phyloP scores from a whole-genome alignment of 768 basidiomycete species.

The Leccinum disarticulatum region DNA sequence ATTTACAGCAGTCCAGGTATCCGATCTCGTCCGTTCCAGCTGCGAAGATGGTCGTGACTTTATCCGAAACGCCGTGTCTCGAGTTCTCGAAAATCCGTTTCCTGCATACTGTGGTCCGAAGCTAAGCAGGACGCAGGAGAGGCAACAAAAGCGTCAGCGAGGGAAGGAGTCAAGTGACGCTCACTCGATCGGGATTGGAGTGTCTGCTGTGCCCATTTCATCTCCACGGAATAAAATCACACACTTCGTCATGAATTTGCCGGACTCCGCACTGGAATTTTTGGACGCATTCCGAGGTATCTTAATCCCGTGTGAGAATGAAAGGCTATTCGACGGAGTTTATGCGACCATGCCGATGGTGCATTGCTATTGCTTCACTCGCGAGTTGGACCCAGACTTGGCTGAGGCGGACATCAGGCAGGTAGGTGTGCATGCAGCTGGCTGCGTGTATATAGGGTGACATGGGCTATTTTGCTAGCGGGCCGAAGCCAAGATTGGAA shows the following conservation, averaged over 20 bases:
- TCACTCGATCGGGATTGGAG: conserved; percentile 3
- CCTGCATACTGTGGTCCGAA: conserved; percentile 51
- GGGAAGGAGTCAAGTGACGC: conserved; percentile 14
- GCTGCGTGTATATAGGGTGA: conserved; percentile 9
- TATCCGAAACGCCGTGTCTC: conserved; percentile 58
- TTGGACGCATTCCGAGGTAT: conserved; percentile 85
- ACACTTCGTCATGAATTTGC: conserved; percentile 98
- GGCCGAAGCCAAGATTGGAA: conserved; percentile 65
- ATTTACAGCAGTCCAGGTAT: conserved; percentile 45
- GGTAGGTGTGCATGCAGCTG: conserved; percentile 47
- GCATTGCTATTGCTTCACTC: conserved; percentile 96
- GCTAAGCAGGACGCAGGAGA: conserved; percentile 32
- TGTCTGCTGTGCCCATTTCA: conserved; percentile 9
- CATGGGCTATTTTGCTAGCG: conserved; percentile 47
- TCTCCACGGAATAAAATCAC: conserved; percentile 56
- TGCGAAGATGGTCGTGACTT: conserved; percentile 89
- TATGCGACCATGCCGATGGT: conserved; percentile 74
- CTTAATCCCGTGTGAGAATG: conserved; percentile 40
- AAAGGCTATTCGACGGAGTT: conserved; percentile 47
- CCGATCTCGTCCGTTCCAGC: conserved; percentile 62
- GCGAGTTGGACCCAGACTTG: conserved; percentile 65
- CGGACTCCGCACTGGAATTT: conserved; percentile 87
- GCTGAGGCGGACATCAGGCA: conserved; percentile 78
- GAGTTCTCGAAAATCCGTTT: conserved; percentile 66
- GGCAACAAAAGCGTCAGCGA: conserved; percentile 48